phyloP scores from a whole-genome alignment of 2,329 filamentous ascomycete genomes.

The Diaporthe citri region DNA sequence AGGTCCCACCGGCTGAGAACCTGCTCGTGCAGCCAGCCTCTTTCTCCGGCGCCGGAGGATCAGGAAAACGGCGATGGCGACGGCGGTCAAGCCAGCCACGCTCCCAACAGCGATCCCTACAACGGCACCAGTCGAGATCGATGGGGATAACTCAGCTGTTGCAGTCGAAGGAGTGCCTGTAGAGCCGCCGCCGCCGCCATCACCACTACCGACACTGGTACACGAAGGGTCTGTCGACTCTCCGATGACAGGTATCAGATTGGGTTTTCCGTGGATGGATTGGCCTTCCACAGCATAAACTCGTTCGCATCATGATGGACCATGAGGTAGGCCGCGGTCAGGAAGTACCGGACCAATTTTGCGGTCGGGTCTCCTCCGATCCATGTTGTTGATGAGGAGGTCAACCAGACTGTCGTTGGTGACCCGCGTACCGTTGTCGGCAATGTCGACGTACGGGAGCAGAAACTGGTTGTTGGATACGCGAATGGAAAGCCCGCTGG shows the following conservation, averaged over 20 bases:
- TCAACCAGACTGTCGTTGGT: background rate
- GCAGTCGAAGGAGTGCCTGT: background rate
- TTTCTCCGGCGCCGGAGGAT: too few species aligned
- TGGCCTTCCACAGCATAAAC: slow-evolving; percentile 2
- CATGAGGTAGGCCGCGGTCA: slow-evolving; percentile 15
- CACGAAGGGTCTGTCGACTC: background rate
- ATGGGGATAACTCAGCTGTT: too few species aligned
- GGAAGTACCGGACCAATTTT: background rate
- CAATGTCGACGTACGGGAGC: background rate
- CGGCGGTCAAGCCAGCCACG: too few species aligned
- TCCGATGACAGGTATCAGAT: background rate
- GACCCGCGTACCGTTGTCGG: background rate
- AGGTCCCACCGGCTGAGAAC: too few species aligned
- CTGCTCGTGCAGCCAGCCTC: too few species aligned
- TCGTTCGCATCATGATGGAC: background rate
- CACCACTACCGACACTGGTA: background rate
- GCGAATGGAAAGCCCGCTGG: background rate
- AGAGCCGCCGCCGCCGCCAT: background rate
- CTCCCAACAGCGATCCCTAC: too few species aligned
- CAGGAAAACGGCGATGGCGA: too few species aligned
- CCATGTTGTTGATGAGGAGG: background rate
- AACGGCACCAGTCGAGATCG: too few species aligned
- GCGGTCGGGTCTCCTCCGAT: background rate
- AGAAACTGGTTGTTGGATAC: background rate
- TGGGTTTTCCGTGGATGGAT: background rate